phyloP scores from a whole-genome alignment of 2,329 filamentous ascomycete genomes.

The Peltaster fructicola region DNA sequence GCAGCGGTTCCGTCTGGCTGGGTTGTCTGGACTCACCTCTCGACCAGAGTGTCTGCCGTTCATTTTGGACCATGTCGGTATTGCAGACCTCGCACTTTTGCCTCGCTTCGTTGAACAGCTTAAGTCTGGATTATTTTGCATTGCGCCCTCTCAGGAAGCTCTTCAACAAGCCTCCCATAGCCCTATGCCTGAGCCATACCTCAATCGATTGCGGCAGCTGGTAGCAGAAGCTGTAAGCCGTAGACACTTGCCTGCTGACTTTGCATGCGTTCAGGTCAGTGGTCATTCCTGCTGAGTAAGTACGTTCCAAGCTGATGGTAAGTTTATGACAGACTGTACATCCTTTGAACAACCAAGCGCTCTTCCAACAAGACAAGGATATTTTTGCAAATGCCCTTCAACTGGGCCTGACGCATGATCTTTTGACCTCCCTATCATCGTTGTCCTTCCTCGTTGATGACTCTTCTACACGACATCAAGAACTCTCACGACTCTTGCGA shows the following conservation, averaged over 20 bases:
- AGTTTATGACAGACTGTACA: constrained; percentile 24
- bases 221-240: constrained; percentile 15
- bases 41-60: not conserved
- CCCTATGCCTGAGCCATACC: no score
- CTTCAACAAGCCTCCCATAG: no score
- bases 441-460: constrained; percentile 4
- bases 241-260: constrained; percentile 18
- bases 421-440: no score
- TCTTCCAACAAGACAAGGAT: constrained; percentile 15
- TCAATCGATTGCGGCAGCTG: no score
- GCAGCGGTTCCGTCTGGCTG: constrained; percentile 9
- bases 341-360: constrained; percentile 28
- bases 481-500: constrained; percentile 7
- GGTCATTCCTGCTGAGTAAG: constrained; percentile 10
- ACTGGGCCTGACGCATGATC: constrained; percentile 11
- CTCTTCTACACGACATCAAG: no score
- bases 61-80: constrained; percentile 9
- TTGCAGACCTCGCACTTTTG: constrained; percentile 8
- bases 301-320: constrained; percentile 19
- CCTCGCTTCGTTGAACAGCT: constrained; percentile 8
- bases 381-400: constrained; percentile 7
- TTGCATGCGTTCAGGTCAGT: constrained; percentile 25
- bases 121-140: constrained; percentile 7
- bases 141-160: not conserved
- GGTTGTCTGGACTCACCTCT: no score